These are phyloP conservation scores for Aspergillus vadensis DNA, from an alignment of 2,329 filamentous ascomycete species.

Conservation along the genomic window DNA sequence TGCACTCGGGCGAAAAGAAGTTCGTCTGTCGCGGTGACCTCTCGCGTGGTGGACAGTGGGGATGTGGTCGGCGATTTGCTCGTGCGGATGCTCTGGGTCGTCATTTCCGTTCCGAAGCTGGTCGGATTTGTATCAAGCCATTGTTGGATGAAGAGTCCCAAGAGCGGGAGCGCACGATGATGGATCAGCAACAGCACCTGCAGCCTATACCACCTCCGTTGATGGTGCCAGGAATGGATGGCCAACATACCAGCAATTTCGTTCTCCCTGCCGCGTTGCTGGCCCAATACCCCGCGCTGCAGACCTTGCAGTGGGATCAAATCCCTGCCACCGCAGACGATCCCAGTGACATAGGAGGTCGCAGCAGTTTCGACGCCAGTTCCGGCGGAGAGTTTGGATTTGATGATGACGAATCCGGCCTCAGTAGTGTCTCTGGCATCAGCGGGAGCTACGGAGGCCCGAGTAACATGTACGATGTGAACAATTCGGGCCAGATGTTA, in stretches of 20 bases:
- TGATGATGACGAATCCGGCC: slow-evolving; percentile 46
- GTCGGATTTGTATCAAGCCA: slow-evolving; percentile 95
- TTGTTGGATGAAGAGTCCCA: slow-evolving; percentile 89
- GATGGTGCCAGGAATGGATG: slow-evolving; percentile 62
- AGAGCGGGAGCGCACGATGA: slow-evolving; percentile 74
- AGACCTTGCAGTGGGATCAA: slow-evolving; percentile 84
- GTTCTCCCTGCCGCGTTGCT: slow-evolving; percentile 82
- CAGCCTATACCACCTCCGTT: slow-evolving; percentile 60
- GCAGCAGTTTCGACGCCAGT: slow-evolving; percentile 55
- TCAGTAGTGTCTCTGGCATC: slow-evolving; percentile 38
- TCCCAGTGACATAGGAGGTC: slow-evolving; percentile 63
- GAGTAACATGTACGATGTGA: slow-evolving; percentile 35
- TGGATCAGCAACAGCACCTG: slow-evolving; percentile 70
- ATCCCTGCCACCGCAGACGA: slow-evolving; percentile 63
- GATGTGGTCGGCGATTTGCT: slow-evolving; percentile 88
- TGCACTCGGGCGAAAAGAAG: slow-evolving; percentile 97
- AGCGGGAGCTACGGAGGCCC: slow-evolving; percentile 38
- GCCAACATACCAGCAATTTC: slow-evolving; percentile 62
- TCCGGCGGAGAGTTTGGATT: slow-evolving; percentile 47
- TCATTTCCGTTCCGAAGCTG: slow-evolving; percentile 94
- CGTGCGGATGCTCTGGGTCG: slow-evolving; percentile 91
- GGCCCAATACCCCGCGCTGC: slow-evolving; percentile 90
- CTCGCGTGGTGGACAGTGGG: slow-evolving; percentile 81
- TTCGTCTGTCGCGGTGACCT: slow-evolving; percentile 95
- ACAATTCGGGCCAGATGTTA: slow-evolving; percentile 31